Percentiles rank a stretch among this genome's conserved stretches.
Conservation (phyloP, 805 yeast genomes). For the Nakazawaea anatomiae region DNA sequence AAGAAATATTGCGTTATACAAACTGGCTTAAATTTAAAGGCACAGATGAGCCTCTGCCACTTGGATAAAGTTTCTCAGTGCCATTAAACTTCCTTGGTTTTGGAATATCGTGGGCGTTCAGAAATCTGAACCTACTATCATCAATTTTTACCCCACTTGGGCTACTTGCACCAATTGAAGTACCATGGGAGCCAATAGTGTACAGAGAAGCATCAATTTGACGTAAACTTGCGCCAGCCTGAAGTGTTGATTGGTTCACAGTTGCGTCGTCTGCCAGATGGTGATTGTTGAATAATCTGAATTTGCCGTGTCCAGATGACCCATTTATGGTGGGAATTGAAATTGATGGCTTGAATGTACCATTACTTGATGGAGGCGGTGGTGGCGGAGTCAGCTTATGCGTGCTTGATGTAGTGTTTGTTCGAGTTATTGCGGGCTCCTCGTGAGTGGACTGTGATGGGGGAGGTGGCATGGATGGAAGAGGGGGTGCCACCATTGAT, state of each 20-base stretch:
- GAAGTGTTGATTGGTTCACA: slow-evolving; percentile 36
- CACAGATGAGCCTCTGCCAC: slow-evolving; percentile 91
- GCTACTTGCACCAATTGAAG: slow-evolving; percentile 15
- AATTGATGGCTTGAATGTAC: background rate
- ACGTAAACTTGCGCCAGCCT: slow-evolving; percentile 45
- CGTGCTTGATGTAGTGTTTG: background rate
- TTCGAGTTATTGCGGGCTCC: slow-evolving; percentile 8
- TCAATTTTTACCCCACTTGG: slow-evolving; percentile 43
- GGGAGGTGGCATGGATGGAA: slow-evolving; percentile 13
- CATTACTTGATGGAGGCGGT: slow-evolving; percentile 24
- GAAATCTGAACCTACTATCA: slow-evolving; percentile 68
- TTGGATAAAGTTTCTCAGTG: slow-evolving; percentile 76
- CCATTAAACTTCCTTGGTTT: slow-evolving; percentile 79
- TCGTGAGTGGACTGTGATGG: slow-evolving; percentile 16
- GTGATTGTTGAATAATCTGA: slow-evolving; percentile 12
- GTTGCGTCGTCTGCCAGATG: slow-evolving; percentile 18
- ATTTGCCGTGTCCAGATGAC: slow-evolving; percentile 9
- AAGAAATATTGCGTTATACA: background rate
- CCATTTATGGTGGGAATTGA: slow-evolving; percentile 20
- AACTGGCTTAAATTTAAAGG: slow-evolving; percentile 54
- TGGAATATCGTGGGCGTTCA: slow-evolving; percentile 66
- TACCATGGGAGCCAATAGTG: slow-evolving; percentile 43
- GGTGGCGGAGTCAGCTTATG: slow-evolving; percentile 16
- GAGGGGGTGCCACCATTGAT: slow-evolving; percentile 1
- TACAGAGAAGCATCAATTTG: slow-evolving; percentile 61